Base-by-base conservation (phyloP, 768 basidiomycete species). In the Boletales sp. region DNA sequence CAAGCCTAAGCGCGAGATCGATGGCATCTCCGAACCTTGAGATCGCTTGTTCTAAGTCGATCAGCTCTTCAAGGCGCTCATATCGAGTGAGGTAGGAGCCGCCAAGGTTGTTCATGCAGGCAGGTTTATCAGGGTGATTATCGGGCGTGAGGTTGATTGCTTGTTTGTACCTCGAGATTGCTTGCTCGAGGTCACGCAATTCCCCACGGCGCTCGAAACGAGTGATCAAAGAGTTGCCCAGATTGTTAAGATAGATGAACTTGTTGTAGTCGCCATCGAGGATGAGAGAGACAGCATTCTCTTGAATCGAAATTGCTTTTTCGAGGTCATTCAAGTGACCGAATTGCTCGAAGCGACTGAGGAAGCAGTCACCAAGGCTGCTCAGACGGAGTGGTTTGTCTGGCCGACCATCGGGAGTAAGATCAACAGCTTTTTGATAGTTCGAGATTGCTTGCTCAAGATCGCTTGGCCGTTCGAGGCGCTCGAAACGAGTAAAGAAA, bases 261-360 rank as follows among this genome's bases (percentile, higher is more conserved):
- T 21, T 21, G 21, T 21, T 21, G 21, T 21, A 21, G 21, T 21
- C 21, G 21, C 8, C 18, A 21, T 48, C 29, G 10, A 17, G 40
- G 8, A 18, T 14, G 15, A 44, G 12, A 12, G 6, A 14, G 14
- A 47, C 27, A 30, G 45, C 45, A 1, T 40, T 14, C 8, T 12
- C 10, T 34, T 41, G 32, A 17, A 9, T 42, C 14, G 24, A 38
- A 3, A 53, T 36, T 2, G 48, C 48, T 31, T 41, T 27, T 30
- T 48, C 42, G 12, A 54, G 53, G 32, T 54, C 49, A 12, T 24
- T 14, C 24, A 45, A 30, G 12, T 51, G 31, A 2, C 42, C 41
- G 3, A 54, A 24, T 9, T 37, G 19, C 9, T 47, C 12, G 3
- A 46, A 51, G 19, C 40, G 53, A 15, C 9, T 8, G 4, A 24